phyloP scores from a whole-genome alignment of 768 basidiomycete species.

The Obba rivulosa region DNA sequence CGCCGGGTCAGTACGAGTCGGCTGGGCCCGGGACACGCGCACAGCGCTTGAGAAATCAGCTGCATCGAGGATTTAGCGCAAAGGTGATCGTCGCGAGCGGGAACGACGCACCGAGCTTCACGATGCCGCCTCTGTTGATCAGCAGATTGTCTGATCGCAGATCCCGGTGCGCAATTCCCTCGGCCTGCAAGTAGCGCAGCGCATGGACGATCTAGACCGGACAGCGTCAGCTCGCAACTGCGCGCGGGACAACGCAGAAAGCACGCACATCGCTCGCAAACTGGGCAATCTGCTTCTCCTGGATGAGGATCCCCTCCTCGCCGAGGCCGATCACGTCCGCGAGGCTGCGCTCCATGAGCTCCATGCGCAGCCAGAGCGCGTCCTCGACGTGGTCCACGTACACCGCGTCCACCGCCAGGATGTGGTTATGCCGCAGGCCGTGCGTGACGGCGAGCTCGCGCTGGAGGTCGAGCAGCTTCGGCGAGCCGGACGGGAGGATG shows the following conservation, averaged over 20 bases:
- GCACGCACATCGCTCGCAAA: slow-evolving; percentile 72
- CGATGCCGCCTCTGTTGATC: slow-evolving; percentile 58
- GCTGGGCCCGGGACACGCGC: slow-evolving; percentile 44
- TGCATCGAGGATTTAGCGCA: slow-evolving; percentile 1
- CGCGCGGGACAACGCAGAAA: neutral
- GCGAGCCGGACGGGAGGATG: slow-evolving; percentile 49
- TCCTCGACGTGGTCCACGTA: slow-evolving; percentile 57
- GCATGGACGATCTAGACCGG: slow-evolving; percentile 52
- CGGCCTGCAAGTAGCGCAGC: slow-evolving; percentile 57
- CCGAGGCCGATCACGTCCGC: slow-evolving; percentile 73
- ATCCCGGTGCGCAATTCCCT: slow-evolving; percentile 76
- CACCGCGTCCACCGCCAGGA: slow-evolving; percentile 63
- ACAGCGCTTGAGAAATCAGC: slow-evolving; percentile 82
- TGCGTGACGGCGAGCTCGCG: slow-evolving; percentile 58
- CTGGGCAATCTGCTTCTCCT: slow-evolving; percentile 66
- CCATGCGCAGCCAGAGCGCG: slow-evolving; percentile 82
- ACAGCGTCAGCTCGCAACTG: slow-evolving; percentile 4
- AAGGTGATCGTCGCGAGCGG: neutral
- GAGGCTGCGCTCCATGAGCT: slow-evolving; percentile 83
- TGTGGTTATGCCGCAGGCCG: slow-evolving; percentile 51
- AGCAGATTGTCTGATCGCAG: slow-evolving; percentile 81
- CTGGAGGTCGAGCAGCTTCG: slow-evolving; percentile 59
- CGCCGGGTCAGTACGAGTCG: slow-evolving; percentile 50
- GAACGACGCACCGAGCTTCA: slow-evolving; percentile 63
- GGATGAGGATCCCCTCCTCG: slow-evolving; percentile 54